phyloP scores from a whole-genome alignment of 2,329 filamentous ascomycete genomes.

The Sclerotinia sclerotiorum region DNA sequence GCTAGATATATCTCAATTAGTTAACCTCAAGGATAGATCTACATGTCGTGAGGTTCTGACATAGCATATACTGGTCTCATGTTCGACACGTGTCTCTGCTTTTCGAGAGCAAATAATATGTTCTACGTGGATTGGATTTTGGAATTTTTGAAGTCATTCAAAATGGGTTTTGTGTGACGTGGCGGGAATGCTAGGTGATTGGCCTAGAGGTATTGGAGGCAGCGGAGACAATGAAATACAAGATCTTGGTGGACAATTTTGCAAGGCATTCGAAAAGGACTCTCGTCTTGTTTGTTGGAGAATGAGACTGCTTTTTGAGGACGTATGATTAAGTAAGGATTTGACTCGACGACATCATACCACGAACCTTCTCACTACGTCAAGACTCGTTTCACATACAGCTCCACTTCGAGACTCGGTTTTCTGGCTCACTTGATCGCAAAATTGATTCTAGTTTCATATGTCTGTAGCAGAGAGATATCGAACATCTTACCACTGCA shows the following conservation, averaged over 20 bases:
- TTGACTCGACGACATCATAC: neutral
- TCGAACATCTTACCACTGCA: neutral
- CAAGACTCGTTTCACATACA: neutral
- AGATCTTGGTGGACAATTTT: neutral
- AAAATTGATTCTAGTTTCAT: too few species aligned
- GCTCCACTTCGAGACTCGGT: neutral
- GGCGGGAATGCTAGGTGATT: conserved; percentile 2
- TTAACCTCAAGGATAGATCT: neutral
- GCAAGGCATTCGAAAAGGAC: neutral
- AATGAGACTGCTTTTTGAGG: neutral
- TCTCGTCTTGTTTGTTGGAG: too few species aligned
- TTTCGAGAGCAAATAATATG: neutral
- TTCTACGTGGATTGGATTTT: conserved; percentile 1
- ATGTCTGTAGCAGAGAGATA: neutral
- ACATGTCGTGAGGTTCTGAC: neutral
- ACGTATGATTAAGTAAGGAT: neutral
- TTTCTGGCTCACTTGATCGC: neutral
- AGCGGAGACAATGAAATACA: neutral
- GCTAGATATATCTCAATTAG: neutral
- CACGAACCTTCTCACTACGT: neutral
- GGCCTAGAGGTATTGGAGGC: neutral
- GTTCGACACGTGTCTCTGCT: conserved; percentile 11
- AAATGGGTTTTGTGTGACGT: conserved; percentile 13
- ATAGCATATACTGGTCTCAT: neutral
- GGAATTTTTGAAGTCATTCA: neutral